These are phyloP conservation scores for Aureobasidium mangrovei DNA, from an alignment of 2,329 filamentous ascomycete species.

Conservation along the genomic window DNA sequence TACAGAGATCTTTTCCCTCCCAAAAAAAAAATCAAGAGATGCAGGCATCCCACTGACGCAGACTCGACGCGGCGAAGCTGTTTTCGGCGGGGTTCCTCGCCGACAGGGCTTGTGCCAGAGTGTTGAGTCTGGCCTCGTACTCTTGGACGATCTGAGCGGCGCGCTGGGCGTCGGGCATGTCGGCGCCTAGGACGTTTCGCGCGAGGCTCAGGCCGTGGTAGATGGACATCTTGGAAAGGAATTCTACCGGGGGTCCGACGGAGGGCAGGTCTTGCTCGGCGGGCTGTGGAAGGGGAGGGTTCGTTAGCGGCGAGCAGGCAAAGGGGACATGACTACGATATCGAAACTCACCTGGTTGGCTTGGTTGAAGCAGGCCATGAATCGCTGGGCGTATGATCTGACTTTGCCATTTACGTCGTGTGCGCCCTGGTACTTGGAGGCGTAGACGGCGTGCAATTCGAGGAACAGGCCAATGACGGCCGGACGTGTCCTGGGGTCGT, in stretches of 20 bases:
- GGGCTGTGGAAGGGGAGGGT: constrained; percentile 9
- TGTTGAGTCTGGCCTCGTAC: constrained; percentile 6
- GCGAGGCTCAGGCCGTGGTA: constrained; percentile 39
- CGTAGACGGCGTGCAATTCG: constrained; percentile 35
- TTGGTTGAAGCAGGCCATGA: constrained; percentile 27
- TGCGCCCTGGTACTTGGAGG: constrained; percentile 26
- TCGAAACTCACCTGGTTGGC: constrained; percentile 11
- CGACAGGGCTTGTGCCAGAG: neutral
- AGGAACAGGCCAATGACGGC: constrained; percentile 34
- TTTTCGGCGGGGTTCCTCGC: neutral
- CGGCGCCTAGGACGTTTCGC: constrained; percentile 30
- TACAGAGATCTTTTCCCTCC: no score
- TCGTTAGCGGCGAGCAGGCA: neutral
- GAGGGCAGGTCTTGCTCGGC: constrained; percentile 11
- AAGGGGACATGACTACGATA: neutral
- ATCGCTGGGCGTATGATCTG: constrained; percentile 30
- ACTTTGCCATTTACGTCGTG: constrained; percentile 32
- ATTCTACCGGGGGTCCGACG: constrained; percentile 18
- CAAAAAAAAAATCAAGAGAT: no score
- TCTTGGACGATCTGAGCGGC: constrained; percentile 9
- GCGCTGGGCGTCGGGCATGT: constrained; percentile 22
- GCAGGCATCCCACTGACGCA: constrained; percentile 1
- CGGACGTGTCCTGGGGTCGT: constrained; percentile 29
- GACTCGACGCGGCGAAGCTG: neutral
- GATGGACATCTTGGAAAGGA: constrained; percentile 29